Percentiles rank a stretch among this genome's conserved stretches.
Conservation (phyloP, 306 rosid genomes). For the Trichosanthes cucumerina region DNA sequence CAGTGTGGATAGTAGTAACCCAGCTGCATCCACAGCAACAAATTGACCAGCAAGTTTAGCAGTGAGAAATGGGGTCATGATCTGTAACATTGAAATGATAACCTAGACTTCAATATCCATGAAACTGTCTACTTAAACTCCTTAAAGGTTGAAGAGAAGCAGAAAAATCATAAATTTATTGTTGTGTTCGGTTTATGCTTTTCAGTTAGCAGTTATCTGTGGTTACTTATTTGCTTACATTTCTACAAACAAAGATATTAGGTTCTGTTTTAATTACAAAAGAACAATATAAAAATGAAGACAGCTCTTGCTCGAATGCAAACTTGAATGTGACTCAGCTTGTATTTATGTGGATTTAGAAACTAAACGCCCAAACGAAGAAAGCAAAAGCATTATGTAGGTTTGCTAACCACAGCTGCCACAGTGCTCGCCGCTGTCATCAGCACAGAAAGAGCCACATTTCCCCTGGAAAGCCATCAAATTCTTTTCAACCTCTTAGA, state of each 20-base stretch:
- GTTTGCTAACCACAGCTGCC: constrained; percentile 61
- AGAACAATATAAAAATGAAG: background rate
- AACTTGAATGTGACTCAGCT: background rate
- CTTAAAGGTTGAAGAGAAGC: background rate
- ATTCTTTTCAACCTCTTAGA: constrained; percentile 16
- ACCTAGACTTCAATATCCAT: background rate
- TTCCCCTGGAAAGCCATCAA: constrained; percentile 48
- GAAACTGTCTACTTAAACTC: background rate
- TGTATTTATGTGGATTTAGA: background rate
- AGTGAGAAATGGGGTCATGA: constrained; percentile 82
- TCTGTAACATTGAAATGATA: constrained; percentile 26
- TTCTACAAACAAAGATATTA: background rate
- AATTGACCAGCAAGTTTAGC: constrained; percentile 83
- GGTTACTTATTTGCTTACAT: background rate
- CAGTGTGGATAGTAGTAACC: constrained; percentile 55
- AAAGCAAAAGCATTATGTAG: constrained; percentile 9
- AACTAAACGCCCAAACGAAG: background rate
- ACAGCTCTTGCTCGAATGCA: background rate
- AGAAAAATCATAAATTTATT: background rate
- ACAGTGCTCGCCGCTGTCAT: constrained; percentile 88
- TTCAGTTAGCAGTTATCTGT: background rate
- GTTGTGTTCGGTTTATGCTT: background rate
- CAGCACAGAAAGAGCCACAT: constrained; percentile 78
- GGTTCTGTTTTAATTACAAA: background rate
- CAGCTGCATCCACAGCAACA: constrained; percentile 71